Evolutionary conservation across 164 flowering plant species (phyloP).

Genomic region (Litsea cubeba): DNA sequence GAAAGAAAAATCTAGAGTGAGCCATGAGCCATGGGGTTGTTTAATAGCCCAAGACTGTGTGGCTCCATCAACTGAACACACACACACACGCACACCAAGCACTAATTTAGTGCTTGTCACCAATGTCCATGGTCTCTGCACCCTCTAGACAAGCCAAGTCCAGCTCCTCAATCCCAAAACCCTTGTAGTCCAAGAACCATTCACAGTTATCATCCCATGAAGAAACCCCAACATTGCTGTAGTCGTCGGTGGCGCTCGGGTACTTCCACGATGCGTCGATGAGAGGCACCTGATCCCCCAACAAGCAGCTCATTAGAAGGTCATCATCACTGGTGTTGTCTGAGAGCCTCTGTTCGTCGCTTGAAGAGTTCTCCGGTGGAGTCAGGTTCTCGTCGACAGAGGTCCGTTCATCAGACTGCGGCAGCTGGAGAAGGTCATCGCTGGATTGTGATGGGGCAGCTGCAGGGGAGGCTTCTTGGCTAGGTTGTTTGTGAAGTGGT

Average conservation of each 20-base stretch:
- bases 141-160: constrained; percentile 45
- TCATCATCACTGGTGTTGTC: constrained; percentile 31
- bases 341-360: constrained; percentile 26
- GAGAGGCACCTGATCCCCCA: constrained; percentile 38
- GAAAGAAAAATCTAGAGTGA: neutral
- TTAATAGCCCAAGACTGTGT: neutral
- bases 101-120: constrained; percentile 18
- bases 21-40: neutral
- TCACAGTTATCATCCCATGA: constrained; percentile 44
- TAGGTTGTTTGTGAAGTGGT: constrained; percentile 38
- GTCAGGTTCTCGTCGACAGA: constrained; percentile 31
- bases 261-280: constrained; percentile 37
- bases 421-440: neutral
- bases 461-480: constrained; percentile 11
- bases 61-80: neutral
- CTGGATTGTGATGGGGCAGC: constrained; percentile 7
- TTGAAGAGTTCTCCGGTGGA: constrained; percentile 34
- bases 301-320: constrained; percentile 38
- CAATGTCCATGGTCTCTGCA: constrained; percentile 16
- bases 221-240: constrained; percentile 7
- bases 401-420: constrained; percentile 4
- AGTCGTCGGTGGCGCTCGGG: constrained; percentile 12
- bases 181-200: constrained; percentile 62
- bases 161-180: constrained; percentile 70
- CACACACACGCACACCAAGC: neutral